Base-by-base conservation (phyloP, 768 basidiomycete species). In the Leccinum olivaceopallidum region DNA sequence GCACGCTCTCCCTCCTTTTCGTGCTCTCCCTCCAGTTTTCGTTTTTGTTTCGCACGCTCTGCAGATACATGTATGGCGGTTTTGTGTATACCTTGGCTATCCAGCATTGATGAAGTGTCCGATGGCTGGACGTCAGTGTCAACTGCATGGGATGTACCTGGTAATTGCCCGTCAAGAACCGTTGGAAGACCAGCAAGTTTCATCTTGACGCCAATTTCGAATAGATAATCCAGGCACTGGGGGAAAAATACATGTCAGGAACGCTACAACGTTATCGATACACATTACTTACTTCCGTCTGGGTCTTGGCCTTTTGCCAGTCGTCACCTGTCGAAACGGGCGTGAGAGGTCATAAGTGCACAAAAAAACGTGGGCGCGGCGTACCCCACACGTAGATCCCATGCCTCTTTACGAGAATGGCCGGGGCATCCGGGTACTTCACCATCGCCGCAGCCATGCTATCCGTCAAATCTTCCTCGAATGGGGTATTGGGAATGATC, bases 271-370 rank as follows among this genome's bases (percentile, higher is more conserved):
- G 22, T n/a, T 16, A 53, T n/a, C 18, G 13, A n/a, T 36, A 8
- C 13, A 18, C 18, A 39, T n/a, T 8, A 42, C 56, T 55, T 47
- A 86, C 89, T 81, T 94, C 92, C 1, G 90, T 85, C 68, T 94
- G 92, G 0, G 91, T 91, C 76, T 94, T 94, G 9, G 92, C 92
- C 70, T 90, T 92, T 74, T 92, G 85, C 92, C 92, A 94, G 69
- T 90, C 84, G 52, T 79, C 70, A 20, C 82, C 85, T 86, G 60
- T 48, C 53, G 39, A n/a, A 58, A 53, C 20, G 49, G 4, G 56
- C 47, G 64, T 71, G 53, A 66, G 54, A 34, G 13, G 63, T 37
- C 2, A 48, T 62, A 16, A 20, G 18, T 13, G 42, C 18, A 42
- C 16, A 37, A 18, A 52, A n/a, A 28, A 59, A 8, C 12, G 14